Conservation (phyloP, 768 basidiomycete species). For the Leccinum aurantiacum region DNA sequence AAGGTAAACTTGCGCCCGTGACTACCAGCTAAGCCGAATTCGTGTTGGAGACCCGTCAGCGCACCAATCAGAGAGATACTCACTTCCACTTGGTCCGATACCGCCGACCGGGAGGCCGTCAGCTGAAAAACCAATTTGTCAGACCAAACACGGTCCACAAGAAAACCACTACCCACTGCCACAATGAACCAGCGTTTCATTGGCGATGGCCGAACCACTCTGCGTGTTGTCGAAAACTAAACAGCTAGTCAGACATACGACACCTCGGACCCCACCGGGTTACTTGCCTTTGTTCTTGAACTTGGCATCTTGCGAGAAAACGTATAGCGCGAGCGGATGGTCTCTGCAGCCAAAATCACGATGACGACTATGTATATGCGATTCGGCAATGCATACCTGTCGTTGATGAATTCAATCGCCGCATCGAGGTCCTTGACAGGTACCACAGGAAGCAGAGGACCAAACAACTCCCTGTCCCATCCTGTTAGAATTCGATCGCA, state of each 20-base stretch:
- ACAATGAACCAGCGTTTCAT: conserved; percentile 66
- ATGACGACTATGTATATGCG: not conserved
- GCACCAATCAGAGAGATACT: conserved; percentile 27
- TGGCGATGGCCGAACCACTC: conserved; percentile 71
- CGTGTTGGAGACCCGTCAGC: not conserved
- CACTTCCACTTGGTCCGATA: conserved; percentile 70
- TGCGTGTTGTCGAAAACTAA: conserved; percentile 68
- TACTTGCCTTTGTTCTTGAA: conserved; percentile 62
- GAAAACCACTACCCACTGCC: conserved; percentile 40
- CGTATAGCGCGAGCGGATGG: conserved; percentile 74
- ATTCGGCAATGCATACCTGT: conserved; percentile 40
- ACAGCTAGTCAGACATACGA: not conserved
- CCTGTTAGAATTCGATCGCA: not conserved
- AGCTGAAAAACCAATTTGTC: conserved; percentile 29
- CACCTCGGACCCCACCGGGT: conserved; percentile 11
- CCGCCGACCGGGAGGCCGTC: conserved; percentile 76
- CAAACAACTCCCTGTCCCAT: conserved; percentile 71
- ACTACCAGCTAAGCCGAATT: conserved; percentile 49
- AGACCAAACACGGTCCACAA: not conserved
- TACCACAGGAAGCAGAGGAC: conserved; percentile 75
- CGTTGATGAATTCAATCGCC: conserved; percentile 68
- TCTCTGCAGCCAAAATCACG: conserved; percentile 42
- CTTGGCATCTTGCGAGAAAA: conserved; percentile 63
- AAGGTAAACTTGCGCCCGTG: conserved; percentile 76
- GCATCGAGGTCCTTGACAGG: conserved; percentile 68